Evolutionary conservation across 768 basidiomycete genomes (phyloP).

Genomic region (Leccinum variicolor): DNA sequence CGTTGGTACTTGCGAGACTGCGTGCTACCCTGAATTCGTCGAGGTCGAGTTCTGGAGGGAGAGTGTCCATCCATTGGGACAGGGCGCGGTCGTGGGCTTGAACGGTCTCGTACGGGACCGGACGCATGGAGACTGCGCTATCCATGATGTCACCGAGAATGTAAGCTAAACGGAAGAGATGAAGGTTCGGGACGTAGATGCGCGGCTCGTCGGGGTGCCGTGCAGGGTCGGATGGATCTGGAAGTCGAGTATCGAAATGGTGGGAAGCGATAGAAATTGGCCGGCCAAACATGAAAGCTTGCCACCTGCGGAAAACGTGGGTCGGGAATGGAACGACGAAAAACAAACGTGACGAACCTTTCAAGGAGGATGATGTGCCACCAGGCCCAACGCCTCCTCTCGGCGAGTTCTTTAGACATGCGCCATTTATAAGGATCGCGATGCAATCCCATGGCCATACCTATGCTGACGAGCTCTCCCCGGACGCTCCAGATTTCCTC

Average conservation of each 20-base stretch:
- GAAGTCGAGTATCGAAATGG: constrained; percentile 80
- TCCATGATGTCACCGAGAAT: constrained; percentile 85
- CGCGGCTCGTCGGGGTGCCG: constrained; percentile 52
- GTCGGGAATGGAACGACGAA: neutral
- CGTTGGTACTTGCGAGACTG: constrained; percentile 61
- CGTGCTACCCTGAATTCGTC: constrained; percentile 75
- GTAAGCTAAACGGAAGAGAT: constrained; percentile 72
- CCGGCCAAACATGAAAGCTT: constrained; percentile 83
- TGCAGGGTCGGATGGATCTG: constrained; percentile 53
- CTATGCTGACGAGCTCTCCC: constrained; percentile 72
- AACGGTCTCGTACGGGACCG: constrained; percentile 73
- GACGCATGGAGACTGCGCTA: constrained; percentile 74
- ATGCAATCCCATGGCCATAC: constrained; percentile 80
- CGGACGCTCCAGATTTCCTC: constrained; percentile 80
- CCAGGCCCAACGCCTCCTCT: constrained; percentile 85
- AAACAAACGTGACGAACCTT: constrained; percentile 44
- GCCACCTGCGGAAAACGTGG: constrained; percentile 55
- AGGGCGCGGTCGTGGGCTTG: constrained; percentile 69
- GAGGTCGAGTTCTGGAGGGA: constrained; percentile 70
- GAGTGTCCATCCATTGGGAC: constrained; percentile 71
- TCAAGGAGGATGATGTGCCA: constrained; percentile 85
- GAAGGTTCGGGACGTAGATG: constrained; percentile 70
- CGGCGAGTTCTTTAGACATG: constrained; percentile 65
- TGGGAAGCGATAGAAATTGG: constrained; percentile 73
- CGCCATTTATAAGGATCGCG: constrained; percentile 81